Evolutionary conservation across 1,284 basidiomycete species (phyloP).

Genomic region (Microbotryum silenes-acaulis): DNA sequence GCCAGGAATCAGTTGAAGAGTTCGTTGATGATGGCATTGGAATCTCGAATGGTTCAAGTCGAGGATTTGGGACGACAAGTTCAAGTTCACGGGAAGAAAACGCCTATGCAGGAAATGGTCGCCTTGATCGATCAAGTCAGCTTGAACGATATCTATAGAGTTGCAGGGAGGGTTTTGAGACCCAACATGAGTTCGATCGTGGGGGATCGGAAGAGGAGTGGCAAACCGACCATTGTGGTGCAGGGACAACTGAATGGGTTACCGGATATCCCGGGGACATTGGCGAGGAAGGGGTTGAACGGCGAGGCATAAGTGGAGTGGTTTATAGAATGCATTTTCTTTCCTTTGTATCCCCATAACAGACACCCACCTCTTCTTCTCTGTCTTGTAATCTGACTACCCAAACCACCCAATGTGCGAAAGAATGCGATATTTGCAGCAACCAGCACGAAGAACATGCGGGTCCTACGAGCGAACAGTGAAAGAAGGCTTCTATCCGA

Average conservation of each 20-base stretch:
- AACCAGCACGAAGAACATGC: no score
- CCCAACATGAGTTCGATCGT: constrained; percentile 29
- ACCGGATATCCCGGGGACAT: constrained; percentile 38
- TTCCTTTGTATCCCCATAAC: no score
- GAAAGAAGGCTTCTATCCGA: no score
- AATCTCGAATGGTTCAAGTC: constrained; percentile 81
- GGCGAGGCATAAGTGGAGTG: background rate
- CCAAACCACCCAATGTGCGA: no score
- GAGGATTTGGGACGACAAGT: constrained; percentile 81
- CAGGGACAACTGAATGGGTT: constrained; percentile 40
- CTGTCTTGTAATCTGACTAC: no score
- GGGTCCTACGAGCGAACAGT: no score
- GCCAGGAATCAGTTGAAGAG: constrained; percentile 96
- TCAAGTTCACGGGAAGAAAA: constrained; percentile 81
- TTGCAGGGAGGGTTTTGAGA: constrained; percentile 62
- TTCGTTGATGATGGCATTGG: constrained; percentile 89
- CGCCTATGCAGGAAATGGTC: constrained; percentile 86
- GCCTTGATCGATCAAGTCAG: constrained; percentile 77
- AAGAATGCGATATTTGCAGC: no score
- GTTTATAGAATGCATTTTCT: background rate
- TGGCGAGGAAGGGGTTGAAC: constrained; percentile 40
- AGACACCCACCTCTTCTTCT: no score
- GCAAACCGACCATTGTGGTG: constrained; percentile 45
- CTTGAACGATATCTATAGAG: constrained; percentile 59
- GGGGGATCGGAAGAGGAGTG: constrained; percentile 42